Base-by-base conservation (phyloP, 108 stramenopile species). In the Cyclotella sp. region DNA sequence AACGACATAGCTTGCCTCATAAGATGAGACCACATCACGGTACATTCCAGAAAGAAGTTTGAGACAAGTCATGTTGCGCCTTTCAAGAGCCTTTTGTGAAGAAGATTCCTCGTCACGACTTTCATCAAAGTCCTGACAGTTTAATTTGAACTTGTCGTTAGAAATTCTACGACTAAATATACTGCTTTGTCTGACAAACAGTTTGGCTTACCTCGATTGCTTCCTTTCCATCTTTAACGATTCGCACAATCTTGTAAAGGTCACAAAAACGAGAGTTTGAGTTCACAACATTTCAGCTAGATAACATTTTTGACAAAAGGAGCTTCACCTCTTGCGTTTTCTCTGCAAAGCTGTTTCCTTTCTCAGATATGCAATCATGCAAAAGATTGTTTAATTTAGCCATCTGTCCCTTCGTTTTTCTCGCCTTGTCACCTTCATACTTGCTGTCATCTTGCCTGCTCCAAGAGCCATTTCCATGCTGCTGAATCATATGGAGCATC, bases 401-500 rank as follows among this genome's bases (percentile, higher is more conserved):
- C 29, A 73, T 58, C 52, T 76, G 69, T 1, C 49, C 70, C 68
- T 73, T 76, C 43, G 51, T 45, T 16, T 64, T 72, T 49, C 44
- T 71, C 40, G 21, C 27, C 26, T 55, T 40, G 51, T 65, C 78
- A 51, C 53, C 53, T 30, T 71, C 64, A 26, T 47, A 24, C 34
- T 62, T 70, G 3, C 68, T 63, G 3, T 15, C 19, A 44, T 68
- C 58, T 9, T 19, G 40, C 34, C 43, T 59, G 30, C n/a, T 21
- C 71, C 82, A 76, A 26, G 72, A 61, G 14, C 52, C 30, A 61
- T 68, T 82, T 21, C 65, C 46, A 26, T 59, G 54, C 16, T 82
- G 68, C 55, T 82, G 82, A 24, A 82, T 73, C 82, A 82, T 64
- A 60, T 82, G 82, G 24, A 82, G 69, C 75, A 82, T 76, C 54